These are phyloP conservation scores for Schizosaccharomyces versatilis DNA, from an alignment of 1,139 yeast species.

Conservation along the genomic window DNA sequence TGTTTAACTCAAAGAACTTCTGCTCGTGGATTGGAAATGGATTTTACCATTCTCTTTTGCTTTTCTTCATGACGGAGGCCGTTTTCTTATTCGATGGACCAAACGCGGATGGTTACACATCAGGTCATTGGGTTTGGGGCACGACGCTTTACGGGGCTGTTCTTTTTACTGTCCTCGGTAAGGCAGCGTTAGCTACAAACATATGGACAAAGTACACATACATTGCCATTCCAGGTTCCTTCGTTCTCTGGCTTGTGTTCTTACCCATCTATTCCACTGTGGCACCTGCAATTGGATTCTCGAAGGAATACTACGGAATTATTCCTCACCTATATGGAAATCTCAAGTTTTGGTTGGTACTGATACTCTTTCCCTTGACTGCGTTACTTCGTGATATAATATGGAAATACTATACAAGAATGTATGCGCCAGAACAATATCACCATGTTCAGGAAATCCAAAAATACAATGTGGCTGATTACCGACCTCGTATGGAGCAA, in stretches of 20 bases:
- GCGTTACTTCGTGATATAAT: slow-evolving; percentile 72
- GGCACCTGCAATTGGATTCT: slow-evolving; percentile 67
- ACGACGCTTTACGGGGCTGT: slow-evolving; percentile 75
- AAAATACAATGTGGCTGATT: slow-evolving; percentile 80
- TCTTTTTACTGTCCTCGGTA: slow-evolving; percentile 72
- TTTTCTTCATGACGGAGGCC: slow-evolving; percentile 49
- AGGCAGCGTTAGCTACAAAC: slow-evolving; percentile 78
- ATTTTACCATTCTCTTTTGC: slow-evolving; percentile 73
- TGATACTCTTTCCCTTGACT: slow-evolving; percentile 48
- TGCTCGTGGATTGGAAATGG: slow-evolving; percentile 98
- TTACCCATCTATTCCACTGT: slow-evolving; percentile 72
- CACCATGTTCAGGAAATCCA: slow-evolving; percentile 94
- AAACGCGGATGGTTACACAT: slow-evolving; percentile 38
- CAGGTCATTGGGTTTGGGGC: slow-evolving; percentile 93
- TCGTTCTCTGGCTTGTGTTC: slow-evolving; percentile 58
- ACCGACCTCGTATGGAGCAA: slow-evolving; percentile 84
- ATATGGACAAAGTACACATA: slow-evolving; percentile 90
- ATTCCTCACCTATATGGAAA: slow-evolving; percentile 56
- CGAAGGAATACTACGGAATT: slow-evolving; percentile 68
- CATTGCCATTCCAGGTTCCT: slow-evolving; percentile 86
- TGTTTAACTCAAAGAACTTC: slow-evolving; percentile 74
- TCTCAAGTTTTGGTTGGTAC: slow-evolving; percentile 63
- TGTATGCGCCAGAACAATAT: slow-evolving; percentile 74
- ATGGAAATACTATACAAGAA: slow-evolving; percentile 86
- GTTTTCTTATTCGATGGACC: slow-evolving; percentile 39